Conservation (phyloP, 2,329 filamentous ascomycete genomes). For the Bipolaris gigantea region DNA sequence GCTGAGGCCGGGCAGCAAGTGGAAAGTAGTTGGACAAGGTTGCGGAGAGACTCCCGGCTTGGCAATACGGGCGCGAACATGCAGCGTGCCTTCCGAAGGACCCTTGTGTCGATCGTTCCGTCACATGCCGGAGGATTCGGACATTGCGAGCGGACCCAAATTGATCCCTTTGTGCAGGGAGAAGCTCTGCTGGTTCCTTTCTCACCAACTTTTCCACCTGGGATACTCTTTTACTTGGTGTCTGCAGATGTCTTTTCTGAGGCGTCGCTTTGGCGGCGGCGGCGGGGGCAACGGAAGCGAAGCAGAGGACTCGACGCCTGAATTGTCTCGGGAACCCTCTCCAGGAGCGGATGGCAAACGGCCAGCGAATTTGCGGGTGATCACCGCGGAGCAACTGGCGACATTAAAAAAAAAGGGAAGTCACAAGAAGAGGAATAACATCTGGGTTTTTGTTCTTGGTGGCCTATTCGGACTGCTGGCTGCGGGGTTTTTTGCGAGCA, state of each 20-base stretch:
- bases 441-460: slow-evolving; percentile 83
- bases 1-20: slow-evolving; percentile 2
- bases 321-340: slow-evolving; percentile 44
- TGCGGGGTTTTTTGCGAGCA: slow-evolving; percentile 86
- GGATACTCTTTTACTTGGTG: neutral
- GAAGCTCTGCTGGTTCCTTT: neutral
- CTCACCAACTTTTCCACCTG: neutral
- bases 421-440: slow-evolving; percentile 68
- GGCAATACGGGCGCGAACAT: slow-evolving; percentile 1
- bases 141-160: slow-evolving; percentile 1
- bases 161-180: neutral
- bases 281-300: slow-evolving; percentile 14
- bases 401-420: slow-evolving; percentile 50
- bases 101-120: slow-evolving; percentile 14
- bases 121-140: slow-evolving; percentile 17
- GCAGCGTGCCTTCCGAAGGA: neutral
- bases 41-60: slow-evolving; percentile 10
- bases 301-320: slow-evolving; percentile 29
- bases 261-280: slow-evolving; percentile 43
- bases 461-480: slow-evolving; percentile 87
- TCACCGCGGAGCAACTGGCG: slow-evolving; percentile 55
- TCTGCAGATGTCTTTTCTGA: slow-evolving; percentile 41
- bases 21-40: neutral
- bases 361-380: slow-evolving; percentile 53
- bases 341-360: slow-evolving; percentile 40